These are phyloP conservation scores for Calonectria hongkongensis DNA, from an alignment of 2,329 filamentous ascomycete genomes.

Conservation along the genomic window DNA sequence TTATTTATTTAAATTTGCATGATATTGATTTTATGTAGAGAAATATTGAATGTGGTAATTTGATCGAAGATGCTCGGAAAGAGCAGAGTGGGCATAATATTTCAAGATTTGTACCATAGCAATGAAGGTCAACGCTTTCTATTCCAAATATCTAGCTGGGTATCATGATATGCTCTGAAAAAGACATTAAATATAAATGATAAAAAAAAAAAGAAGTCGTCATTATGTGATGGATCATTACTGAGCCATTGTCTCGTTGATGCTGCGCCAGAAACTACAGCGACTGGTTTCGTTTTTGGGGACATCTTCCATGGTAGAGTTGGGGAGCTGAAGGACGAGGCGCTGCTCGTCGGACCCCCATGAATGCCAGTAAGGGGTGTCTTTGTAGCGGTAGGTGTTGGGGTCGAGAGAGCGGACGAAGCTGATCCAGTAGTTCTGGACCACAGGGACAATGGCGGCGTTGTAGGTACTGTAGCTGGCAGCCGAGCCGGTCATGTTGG, in stretches of 20 bases:
- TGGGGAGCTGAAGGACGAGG: constrained; percentile 63
- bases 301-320: constrained; percentile 63
- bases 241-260: constrained; percentile 57
- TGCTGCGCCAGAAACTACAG: constrained; percentile 65
- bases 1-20: no score
- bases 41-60: no score
- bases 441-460: constrained; percentile 64
- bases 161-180: constrained; percentile 41
- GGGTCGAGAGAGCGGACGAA: constrained; percentile 69
- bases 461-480: constrained; percentile 67
- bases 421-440: constrained; percentile 71
- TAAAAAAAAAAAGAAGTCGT: constrained; percentile 18
- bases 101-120: no score
- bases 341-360: constrained; percentile 61
- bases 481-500: constrained; percentile 55
- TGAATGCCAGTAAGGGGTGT: constrained; percentile 63
- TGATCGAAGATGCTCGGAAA: no score
- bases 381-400: constrained; percentile 59
- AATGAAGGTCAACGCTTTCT: constrained; percentile 7
- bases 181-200: constrained; percentile 2
- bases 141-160: constrained; percentile 37
- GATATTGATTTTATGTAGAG: no score
- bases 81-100: no score
- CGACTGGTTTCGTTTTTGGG: constrained; percentile 58
- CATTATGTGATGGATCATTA: constrained; percentile 35